Base-by-base conservation (phyloP, 345 rosid species). In the Sonneratia caseolaris region DNA sequence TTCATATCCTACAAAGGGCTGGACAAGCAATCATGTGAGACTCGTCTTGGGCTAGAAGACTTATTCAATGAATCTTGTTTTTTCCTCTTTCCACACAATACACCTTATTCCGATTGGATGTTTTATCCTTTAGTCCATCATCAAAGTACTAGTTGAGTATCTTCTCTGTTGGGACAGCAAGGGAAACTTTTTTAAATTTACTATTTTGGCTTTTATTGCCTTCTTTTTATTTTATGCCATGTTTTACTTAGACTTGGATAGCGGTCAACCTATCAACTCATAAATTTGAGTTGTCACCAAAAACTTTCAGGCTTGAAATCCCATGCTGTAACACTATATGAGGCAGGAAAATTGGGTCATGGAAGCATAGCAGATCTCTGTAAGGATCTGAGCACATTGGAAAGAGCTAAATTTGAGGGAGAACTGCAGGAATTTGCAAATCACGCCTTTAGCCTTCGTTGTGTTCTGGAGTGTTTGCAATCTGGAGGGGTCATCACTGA, bases 371-470 rank as follows among this genome's bases (percentile, higher is more conserved):
- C 92, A 32, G 99, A 95, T 81, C 94, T 95, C 80, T 95, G 99
- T 85, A 87, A 90, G 84, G 99, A 95, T 81, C 82, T 92, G 80
- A 81, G 97, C 78, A 86, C 99, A 47, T 79, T 95, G 76, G 97
- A 95, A 79, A 97, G 99, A 73, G 74, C 92, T 72, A 95, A 92
- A 80, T 95, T 87, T 81, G 99, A 95, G 89, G 99, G 99, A 68
- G 99, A 88, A 83, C 78, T 95, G 80, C 97, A 95, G 81, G 99
- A 95, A 82, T 95, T 95, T 79, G 99, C 99, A 68, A 95, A 95
- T 81, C 99, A 95, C 80, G 99, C 97, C 62, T 95, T 90, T 78
- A 90, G 99, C 75, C 99, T 95, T 74, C 97, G 97, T 40, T 86
- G 92, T 89, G 96, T 90, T 79, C 80, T 95, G 85, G 97, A 95